These are phyloP conservation scores for Alnus glutinosa DNA, from an alignment of 306 rosid genomes.

Conservation along the genomic window DNA sequence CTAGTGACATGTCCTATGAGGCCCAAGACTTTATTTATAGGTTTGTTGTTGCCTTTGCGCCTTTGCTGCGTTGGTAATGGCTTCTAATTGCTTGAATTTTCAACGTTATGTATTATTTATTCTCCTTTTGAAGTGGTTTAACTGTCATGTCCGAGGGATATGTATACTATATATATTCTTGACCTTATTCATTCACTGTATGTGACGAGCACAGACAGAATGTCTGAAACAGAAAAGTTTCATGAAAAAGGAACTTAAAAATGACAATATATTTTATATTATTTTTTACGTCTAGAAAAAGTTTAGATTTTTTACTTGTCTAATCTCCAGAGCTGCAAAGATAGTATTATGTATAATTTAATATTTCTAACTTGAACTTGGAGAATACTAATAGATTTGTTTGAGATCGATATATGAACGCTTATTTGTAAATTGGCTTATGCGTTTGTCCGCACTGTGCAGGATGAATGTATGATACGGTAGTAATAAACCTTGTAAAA, in stretches of 20 bases:
- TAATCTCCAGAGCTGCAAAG: neutral
- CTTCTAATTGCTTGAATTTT: neutral
- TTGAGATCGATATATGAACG: neutral
- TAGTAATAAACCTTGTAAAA: neutral
- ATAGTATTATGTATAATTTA: neutral
- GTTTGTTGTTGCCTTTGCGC: neutral
- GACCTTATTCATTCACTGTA: neutral
- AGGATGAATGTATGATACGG: neutral
- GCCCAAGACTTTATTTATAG: constrained; percentile 18
- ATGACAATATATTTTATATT: neutral
- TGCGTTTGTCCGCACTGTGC: neutral
- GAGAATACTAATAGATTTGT: neutral
- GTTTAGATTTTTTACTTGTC: neutral
- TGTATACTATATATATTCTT: neutral
- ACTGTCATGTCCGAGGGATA: neutral
- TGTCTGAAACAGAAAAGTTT: neutral
- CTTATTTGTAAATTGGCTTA: neutral
- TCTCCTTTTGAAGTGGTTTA: neutral
- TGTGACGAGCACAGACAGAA: neutral
- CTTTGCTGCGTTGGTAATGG: neutral
- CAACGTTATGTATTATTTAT: neutral
- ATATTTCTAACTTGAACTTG: constrained; percentile 1
- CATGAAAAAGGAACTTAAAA: neutral
- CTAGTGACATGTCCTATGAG: constrained; percentile 6
- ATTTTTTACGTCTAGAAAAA: neutral